Percentiles rank a stretch among this genome's conserved stretches.
Conservation (phyloP, 768 basidiomycete genomes). For the Lenzites betulinus region DNA sequence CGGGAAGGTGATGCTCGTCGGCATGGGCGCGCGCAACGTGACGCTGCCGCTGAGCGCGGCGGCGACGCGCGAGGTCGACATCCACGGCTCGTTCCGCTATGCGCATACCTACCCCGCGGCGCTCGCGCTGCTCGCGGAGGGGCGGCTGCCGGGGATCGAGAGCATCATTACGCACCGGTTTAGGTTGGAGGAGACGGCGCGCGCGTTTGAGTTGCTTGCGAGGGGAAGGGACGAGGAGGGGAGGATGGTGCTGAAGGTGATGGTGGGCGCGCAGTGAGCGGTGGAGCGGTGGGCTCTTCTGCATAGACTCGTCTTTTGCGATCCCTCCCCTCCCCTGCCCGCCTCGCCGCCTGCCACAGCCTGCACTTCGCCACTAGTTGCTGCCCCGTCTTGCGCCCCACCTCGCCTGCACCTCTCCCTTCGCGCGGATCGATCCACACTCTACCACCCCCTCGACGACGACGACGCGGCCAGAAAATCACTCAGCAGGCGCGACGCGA, state of each 20-base stretch:
- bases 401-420: background rate
- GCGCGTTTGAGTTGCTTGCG: constrained; percentile 82
- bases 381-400: background rate
- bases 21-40: constrained; percentile 90
- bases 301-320: constrained; percentile 4
- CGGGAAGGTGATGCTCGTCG: constrained; percentile 90
- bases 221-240: constrained; percentile 79
- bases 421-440: background rate
- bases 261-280: constrained; percentile 52
- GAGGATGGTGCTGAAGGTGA: constrained; percentile 85
- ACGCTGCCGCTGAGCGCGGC: constrained; percentile 83
- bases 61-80: constrained; percentile 87
- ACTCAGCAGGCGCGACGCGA: constrained; percentile 7
- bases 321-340: background rate
- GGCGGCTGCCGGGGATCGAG: constrained; percentile 61
- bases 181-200: constrained; percentile 58
- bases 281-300: background rate
- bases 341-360: too few species aligned
- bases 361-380: too few species aligned
- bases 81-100: constrained; percentile 90
- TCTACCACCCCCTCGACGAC: background rate
- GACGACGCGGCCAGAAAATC: constrained; percentile 9
- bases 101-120: constrained; percentile 91
- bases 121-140: constrained; percentile 63
- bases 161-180: constrained; percentile 83